Percentiles rank a stretch among this genome's conserved stretches.
phyloP scores from a whole-genome alignment of 1,139 yeast species.

The Trichomonascaceae sp. region DNA sequence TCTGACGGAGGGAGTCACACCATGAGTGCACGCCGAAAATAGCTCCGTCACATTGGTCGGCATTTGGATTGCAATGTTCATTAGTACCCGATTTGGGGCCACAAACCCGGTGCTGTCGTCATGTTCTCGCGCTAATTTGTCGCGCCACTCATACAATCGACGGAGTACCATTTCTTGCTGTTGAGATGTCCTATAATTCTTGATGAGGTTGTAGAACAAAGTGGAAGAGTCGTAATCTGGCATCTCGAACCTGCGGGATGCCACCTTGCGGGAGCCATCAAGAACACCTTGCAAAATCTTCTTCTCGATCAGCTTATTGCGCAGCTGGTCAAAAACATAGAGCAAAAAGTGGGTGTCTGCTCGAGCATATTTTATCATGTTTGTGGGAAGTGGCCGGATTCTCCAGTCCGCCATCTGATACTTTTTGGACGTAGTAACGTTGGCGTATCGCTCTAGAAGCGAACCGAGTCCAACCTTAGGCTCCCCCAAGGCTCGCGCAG shows the following conservation, averaged over 20 bases:
- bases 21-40: conserved; percentile 34
- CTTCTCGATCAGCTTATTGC: conserved; percentile 43
- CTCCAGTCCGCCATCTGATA: conserved; percentile 98
- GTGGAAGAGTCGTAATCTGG: conserved; percentile 22
- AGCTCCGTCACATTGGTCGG: conserved; percentile 53
- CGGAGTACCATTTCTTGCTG: conserved; percentile 45
- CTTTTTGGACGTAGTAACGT: conserved; percentile 81
- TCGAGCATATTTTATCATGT: conserved; percentile 79
- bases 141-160: conserved; percentile 73
- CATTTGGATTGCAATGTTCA: conserved; percentile 41
- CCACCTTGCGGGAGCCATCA: conserved; percentile 66
- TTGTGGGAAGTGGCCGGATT: conserved; percentile 63
- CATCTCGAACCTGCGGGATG: conserved; percentile 63
- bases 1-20: conserved; percentile 44
- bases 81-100: conserved; percentile 71
- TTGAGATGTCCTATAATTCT: conserved; percentile 51
- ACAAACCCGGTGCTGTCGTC: conserved; percentile 81
- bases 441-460: conserved; percentile 65
- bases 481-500: conserved; percentile 63
- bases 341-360: conserved; percentile 90
- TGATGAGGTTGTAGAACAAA: conserved; percentile 31
- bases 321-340: conserved; percentile 64
- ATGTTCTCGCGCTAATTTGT: conserved; percentile 49
- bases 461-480: conserved; percentile 79
- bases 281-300: conserved; percentile 51